Conservation (phyloP, 1,284 basidiomycete genomes). For the Clitocybe nebularis region DNA sequence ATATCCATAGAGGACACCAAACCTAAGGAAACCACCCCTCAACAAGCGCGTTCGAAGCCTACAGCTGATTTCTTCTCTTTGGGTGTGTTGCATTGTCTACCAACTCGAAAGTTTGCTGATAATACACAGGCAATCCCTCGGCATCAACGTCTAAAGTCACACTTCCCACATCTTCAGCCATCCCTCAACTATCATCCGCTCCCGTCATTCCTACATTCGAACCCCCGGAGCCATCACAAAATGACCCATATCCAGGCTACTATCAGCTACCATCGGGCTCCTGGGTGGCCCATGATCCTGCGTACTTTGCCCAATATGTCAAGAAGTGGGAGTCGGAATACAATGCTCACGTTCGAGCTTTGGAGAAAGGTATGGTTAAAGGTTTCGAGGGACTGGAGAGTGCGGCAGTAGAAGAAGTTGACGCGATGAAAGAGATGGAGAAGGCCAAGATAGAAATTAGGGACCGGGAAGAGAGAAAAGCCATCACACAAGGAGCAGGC, state of each 20-base stretch:
- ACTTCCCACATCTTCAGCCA: slow-evolving; percentile 21
- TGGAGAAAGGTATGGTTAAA: slow-evolving; percentile 63
- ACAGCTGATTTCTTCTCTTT: slow-evolving; percentile 67
- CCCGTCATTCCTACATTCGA: slow-evolving; percentile 67
- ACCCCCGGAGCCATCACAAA: slow-evolving; percentile 70
- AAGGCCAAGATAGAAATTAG: slow-evolving; percentile 65
- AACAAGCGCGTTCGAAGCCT: slow-evolving; percentile 29
- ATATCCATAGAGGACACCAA: slow-evolving; percentile 55
- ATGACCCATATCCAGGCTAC: slow-evolving; percentile 85
- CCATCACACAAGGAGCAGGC: slow-evolving; percentile 54
- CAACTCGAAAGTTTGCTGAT: neutral
- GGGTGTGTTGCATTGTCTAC: slow-evolving; percentile 22
- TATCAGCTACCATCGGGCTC: slow-evolving; percentile 78
- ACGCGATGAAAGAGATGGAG: slow-evolving; percentile 71
- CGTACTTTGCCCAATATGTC: slow-evolving; percentile 72
- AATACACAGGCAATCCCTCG: slow-evolving; percentile 5
- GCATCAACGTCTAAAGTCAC: slow-evolving; percentile 15
- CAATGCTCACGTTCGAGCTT: slow-evolving; percentile 60
- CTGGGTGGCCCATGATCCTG: slow-evolving; percentile 76
- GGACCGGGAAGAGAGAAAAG: slow-evolving; percentile 70
- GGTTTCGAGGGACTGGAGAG: slow-evolving; percentile 62
- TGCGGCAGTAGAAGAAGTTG: slow-evolving; percentile 54
- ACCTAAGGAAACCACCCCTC: slow-evolving; percentile 19
- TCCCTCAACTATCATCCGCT: slow-evolving; percentile 51
- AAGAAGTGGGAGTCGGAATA: slow-evolving; percentile 70